These are phyloP conservation scores for Suhomyces sp. DNA, from an alignment of 805 yeast species.

Conservation along the genomic window DNA sequence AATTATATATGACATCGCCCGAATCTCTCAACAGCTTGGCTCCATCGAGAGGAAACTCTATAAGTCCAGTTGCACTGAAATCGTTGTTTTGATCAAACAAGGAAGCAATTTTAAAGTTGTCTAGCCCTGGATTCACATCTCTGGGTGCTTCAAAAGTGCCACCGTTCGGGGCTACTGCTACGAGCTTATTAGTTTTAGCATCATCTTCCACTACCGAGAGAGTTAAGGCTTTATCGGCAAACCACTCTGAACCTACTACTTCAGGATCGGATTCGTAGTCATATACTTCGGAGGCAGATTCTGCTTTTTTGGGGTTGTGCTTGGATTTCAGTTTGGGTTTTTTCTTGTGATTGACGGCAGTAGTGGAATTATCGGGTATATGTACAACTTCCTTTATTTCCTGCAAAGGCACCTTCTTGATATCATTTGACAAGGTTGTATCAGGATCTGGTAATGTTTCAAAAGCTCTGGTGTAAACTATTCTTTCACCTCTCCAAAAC, in stretches of 20 bases:
- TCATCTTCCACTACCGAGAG: conserved; percentile 51
- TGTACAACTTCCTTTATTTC: conserved; percentile 59
- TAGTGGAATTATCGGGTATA: conserved; percentile 28
- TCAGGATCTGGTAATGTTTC: conserved; percentile 43
- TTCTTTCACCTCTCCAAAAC: conserved; percentile 79
- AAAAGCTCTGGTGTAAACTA: conserved; percentile 49
- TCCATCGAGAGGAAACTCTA: conserved; percentile 61
- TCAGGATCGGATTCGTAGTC: conserved; percentile 40
- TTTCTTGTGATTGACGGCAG: conserved; percentile 7
- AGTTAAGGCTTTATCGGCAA: conserved; percentile 36
- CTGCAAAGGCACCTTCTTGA: conserved; percentile 45
- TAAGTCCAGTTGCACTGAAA: conserved; percentile 69
- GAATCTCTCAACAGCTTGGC: conserved; percentile 59
- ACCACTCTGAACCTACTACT: conserved; percentile 54
- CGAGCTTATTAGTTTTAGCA: conserved; percentile 38
- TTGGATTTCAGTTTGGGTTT: conserved; percentile 19
- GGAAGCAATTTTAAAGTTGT: conserved; percentile 59
- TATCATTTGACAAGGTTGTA: conserved; percentile 32
- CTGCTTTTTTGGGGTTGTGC: conserved; percentile 9
- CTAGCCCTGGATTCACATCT: conserved; percentile 35
- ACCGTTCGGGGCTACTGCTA: conserved; percentile 66
- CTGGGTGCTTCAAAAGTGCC: conserved; percentile 43
- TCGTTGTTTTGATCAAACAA: conserved; percentile 62
- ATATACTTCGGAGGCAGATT: conserved; percentile 11
- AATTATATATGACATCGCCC: conserved; percentile 66